These are phyloP conservation scores for Zasmidium cellare DNA, from an alignment of 2,329 filamentous ascomycete species.

Conservation along the genomic window DNA sequence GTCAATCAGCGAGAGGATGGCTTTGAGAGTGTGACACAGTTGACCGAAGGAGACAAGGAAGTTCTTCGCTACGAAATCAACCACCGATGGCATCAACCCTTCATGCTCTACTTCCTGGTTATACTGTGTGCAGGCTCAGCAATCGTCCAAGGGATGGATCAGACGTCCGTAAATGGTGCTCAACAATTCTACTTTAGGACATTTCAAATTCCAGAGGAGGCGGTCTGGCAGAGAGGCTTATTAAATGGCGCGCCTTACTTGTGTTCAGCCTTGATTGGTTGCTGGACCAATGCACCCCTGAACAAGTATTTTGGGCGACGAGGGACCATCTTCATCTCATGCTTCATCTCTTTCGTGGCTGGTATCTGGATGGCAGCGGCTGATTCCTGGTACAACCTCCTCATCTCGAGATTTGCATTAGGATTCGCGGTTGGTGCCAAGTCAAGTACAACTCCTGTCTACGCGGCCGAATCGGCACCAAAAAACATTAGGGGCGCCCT, in stretches of 20 bases:
- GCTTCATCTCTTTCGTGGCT: constrained; percentile 63
- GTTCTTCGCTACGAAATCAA: constrained; percentile 62
- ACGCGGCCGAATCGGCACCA: constrained; percentile 40
- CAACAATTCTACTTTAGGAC: constrained; percentile 29
- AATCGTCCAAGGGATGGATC: constrained; percentile 55
- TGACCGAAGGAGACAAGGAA: constrained; percentile 60
- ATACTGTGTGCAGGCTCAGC: constrained; percentile 55
- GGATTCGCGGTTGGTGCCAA: constrained; percentile 53
- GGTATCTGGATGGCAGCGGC: constrained; percentile 66
- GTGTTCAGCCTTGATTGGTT: constrained; percentile 67
- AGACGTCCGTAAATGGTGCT: constrained; percentile 50
- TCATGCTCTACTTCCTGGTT: constrained; percentile 60
- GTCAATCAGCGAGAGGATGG: constrained; percentile 27
- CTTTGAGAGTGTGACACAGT: constrained; percentile 36
- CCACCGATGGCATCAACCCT: constrained; percentile 71
- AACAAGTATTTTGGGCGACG: constrained; percentile 70
- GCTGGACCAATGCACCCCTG: constrained; percentile 72
- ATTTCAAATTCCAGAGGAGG: constrained; percentile 25
- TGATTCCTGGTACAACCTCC: constrained; percentile 69
- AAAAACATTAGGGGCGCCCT: constrained; percentile 43
- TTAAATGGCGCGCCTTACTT: constrained; percentile 63
- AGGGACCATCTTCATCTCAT: constrained; percentile 75
- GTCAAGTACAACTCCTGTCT: constrained; percentile 44
- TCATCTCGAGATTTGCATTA: constrained; percentile 68
- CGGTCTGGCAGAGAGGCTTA: constrained; percentile 50